Evolutionary conservation across 495 filamentous ascomycete genomes (phyloP), one percentile per base, ranked within the genome.

Genomic region (Neurospora sp.): DNA sequence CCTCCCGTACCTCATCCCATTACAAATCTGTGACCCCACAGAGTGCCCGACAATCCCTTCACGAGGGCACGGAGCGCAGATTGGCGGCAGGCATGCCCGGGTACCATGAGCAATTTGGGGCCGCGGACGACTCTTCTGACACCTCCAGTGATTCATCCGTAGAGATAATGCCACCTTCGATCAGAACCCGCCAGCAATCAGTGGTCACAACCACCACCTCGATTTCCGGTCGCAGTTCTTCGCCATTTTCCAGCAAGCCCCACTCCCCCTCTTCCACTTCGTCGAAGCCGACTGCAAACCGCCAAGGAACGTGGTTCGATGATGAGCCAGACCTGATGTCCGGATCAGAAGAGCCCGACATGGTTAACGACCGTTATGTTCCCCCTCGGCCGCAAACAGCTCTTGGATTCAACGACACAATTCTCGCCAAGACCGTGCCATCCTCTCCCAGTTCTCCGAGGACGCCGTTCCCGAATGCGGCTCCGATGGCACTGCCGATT

Each of bases 131-230:
- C 6, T 71, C 41, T n/a, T 75, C 71, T 3, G 75, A 76, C 62
- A 77, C 78, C 38, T 77, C 73, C 38, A 81, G 77, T 72, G 78
- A 78, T n/a, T 78, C 72, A 11, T 84, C 80, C 1, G 66, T 41
- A 27, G 75, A 70, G 16, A 75, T 81, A 73, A 76, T 74, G 60
- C 79, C 76, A 35, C 74, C 72, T 27, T 78, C 76, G n/a, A 73
- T 80, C 70, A 77, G 76, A 12, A 77, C 73, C 10, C 77, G 81
- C 46, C 74, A 81, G 70, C 81, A 78, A 37, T 85, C 83, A 0
- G 76, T 83, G 62, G 74, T 78, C 18, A 83, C 81, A 37, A 77
- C 79, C 12, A 81, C 77, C 49, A 82, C 83, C 11, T 83, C 79
- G 23, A 39, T 82, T 18, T 78, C 82, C 8, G 78, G 78, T 23